These are phyloP conservation scores for Thalassiosira profunda DNA, from an alignment of 108 stramenopile species.

Conservation along the genomic window DNA sequence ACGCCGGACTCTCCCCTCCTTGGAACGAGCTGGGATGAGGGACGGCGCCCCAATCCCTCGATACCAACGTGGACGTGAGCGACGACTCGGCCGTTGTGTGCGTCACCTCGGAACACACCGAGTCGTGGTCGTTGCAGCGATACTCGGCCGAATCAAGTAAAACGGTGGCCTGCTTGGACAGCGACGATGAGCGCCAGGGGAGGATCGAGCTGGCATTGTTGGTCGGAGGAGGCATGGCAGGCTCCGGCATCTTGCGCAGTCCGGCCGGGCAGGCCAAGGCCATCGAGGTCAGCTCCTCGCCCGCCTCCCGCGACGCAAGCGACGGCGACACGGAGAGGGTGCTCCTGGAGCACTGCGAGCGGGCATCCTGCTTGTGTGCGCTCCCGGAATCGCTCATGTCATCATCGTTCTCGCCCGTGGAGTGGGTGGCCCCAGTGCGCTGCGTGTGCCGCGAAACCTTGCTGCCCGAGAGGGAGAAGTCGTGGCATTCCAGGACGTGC, in stretches of 20 bases:
- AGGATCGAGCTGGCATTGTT: neutral
- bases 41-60: conserved; percentile 29
- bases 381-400: conserved; percentile 4
- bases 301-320: neutral
- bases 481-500: conserved; percentile 31
- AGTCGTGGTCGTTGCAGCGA: conserved; percentile 33
- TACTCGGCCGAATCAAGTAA: conserved; percentile 17
- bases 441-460: neutral
- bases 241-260: conserved; percentile 6
- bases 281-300: conserved; percentile 21
- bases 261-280: conserved; percentile 31
- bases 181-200: conserved; percentile 1
- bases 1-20: neutral
- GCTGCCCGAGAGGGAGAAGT: conserved; percentile 13
- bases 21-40: neutral
- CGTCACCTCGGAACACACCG: conserved; percentile 30
- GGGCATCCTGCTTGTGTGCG: neutral
- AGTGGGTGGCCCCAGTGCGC: neutral
- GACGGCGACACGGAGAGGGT: conserved; percentile 14
- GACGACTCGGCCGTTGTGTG: conserved; percentile 41
- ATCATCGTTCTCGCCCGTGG: neutral
- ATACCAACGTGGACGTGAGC: conserved; percentile 20
- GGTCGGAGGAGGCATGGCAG: neutral
- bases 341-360: conserved; percentile 1
- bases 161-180: conserved; percentile 22